Conservation (phyloP, 176 grass and related monocot genomes). For the Bothriochloa decipiens region DNA sequence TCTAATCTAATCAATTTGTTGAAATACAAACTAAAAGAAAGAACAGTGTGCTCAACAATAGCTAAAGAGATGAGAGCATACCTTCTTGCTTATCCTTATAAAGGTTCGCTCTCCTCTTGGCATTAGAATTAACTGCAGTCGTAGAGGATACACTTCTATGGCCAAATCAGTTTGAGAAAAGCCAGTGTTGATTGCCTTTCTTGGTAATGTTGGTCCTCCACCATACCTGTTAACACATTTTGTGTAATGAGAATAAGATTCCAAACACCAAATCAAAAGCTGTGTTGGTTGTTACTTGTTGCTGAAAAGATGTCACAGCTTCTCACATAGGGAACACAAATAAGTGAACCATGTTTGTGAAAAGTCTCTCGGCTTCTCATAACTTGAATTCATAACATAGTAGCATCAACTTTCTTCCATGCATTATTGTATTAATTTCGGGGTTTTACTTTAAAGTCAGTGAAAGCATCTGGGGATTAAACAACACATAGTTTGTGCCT, state of each 20-base stretch:
- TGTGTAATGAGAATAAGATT: slow-evolving; percentile 36
- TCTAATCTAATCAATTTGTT: slow-evolving; percentile 6
- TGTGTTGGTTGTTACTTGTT: not conserved
- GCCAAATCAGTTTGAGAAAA: slow-evolving; percentile 95
- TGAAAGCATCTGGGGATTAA: slow-evolving; percentile 4
- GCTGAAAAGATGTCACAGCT: slow-evolving; percentile 11
- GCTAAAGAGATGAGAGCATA: slow-evolving; percentile 37
- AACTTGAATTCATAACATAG: slow-evolving; percentile 4
- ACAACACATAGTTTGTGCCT: not conserved
- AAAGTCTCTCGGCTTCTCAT: slow-evolving; percentile 7
- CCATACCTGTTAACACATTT: slow-evolving; percentile 75
- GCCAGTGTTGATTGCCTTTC: slow-evolving; percentile 95
- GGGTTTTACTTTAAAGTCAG: not conserved
- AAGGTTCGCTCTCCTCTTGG: slow-evolving; percentile 82
- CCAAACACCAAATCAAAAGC: slow-evolving; percentile 22
- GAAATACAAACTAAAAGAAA: slow-evolving; percentile 32
- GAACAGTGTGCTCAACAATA: slow-evolving; percentile 9
- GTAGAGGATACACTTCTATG: slow-evolving; percentile 99
- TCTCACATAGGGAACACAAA: slow-evolving; percentile 1
- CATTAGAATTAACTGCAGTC: slow-evolving; percentile 86
- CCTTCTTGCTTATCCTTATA: slow-evolving; percentile 99
- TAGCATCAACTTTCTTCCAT: not conserved
- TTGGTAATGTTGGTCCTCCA: slow-evolving; percentile 84
- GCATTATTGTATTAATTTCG: not conserved
- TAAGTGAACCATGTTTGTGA: not conserved